Conservation (phyloP, 805 yeast species). For the Starmera quercuum region DNA sequence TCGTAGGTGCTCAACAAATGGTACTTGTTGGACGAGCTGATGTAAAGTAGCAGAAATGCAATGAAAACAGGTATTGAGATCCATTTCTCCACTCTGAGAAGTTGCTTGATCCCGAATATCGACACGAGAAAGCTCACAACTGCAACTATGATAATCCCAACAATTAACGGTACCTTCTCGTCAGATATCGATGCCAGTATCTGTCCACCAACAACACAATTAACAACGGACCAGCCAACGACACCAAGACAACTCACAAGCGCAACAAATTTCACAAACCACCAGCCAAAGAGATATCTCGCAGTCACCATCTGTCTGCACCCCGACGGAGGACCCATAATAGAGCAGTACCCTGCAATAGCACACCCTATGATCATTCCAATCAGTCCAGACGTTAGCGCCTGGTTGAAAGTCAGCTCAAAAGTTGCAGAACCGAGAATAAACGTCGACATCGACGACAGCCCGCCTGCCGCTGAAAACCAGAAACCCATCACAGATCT, state of each 20-base stretch:
- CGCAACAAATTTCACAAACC: slow-evolving; percentile 71
- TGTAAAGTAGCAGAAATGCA: slow-evolving; percentile 61
- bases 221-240: slow-evolving; percentile 93
- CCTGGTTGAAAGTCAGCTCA: slow-evolving; percentile 59
- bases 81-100: slow-evolving; percentile 58
- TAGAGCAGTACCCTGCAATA: slow-evolving; percentile 75
- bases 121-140: slow-evolving; percentile 58
- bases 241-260: slow-evolving; percentile 68
- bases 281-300: slow-evolving; percentile 77
- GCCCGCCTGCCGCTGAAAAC: slow-evolving; percentile 80
- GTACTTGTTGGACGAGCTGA: slow-evolving; percentile 45
- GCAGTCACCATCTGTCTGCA: slow-evolving; percentile 84
- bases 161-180: slow-evolving; percentile 59
- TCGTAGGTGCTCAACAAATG: slow-evolving; percentile 21
- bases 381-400: slow-evolving; percentile 52
- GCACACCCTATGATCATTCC: slow-evolving; percentile 65
- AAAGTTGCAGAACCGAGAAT: slow-evolving; percentile 68
- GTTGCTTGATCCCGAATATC: slow-evolving; percentile 69
- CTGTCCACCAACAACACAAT: slow-evolving; percentile 84
- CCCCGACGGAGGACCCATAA: slow-evolving; percentile 88
- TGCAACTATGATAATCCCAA: slow-evolving; percentile 69
- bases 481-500: slow-evolving; percentile 62
- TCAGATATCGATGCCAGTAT: slow-evolving; percentile 59
- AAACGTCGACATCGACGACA: slow-evolving; percentile 84
- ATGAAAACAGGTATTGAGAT: slow-evolving; percentile 64